A percentile compares a stretch with the other conserved stretches of the same genome.
phyloP scores from a whole-genome alignment of 345 rosid genomes.

The Clausena lansium region DNA sequence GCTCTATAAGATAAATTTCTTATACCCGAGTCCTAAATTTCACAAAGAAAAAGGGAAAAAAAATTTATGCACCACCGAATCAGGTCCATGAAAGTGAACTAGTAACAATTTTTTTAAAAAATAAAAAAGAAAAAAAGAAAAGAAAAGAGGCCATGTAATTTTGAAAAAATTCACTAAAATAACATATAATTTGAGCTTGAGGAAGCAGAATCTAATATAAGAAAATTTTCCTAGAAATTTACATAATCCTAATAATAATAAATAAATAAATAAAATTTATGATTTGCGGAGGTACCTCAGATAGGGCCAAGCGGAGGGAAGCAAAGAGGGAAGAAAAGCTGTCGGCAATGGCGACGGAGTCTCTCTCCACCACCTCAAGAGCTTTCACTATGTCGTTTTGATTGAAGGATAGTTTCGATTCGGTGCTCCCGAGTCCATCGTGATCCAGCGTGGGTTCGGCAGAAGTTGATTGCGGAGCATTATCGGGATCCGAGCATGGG shows the following conservation, averaged over 20 bases:
- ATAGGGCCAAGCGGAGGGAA: conserved; percentile 77
- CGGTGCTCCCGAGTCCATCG: conserved; percentile 13
- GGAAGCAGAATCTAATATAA: neutral
- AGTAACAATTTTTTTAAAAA: neutral
- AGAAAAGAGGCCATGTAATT: neutral
- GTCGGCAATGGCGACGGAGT: conserved; percentile 74
- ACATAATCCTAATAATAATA: neutral
- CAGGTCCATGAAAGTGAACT: neutral
- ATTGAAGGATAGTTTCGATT: conserved; percentile 27
- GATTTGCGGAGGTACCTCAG: conserved; percentile 49
- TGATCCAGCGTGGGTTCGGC: neutral
- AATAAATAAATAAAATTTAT: neutral
- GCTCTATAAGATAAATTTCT: neutral
- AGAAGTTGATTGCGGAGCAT: conserved; percentile 23
- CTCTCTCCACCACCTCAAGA: conserved; percentile 77
- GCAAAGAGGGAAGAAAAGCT: conserved; percentile 82
- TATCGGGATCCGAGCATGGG: neutral
- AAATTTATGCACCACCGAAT: neutral
- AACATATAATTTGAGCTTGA: neutral
- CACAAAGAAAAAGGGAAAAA: neutral
- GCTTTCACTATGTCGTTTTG: conserved; percentile 59
- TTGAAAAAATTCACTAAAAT: neutral
- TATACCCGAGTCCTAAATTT: neutral
- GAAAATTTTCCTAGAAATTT: neutral
- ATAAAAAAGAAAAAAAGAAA: no score